phyloP scores from a whole-genome alignment of 2,329 filamentous ascomycete species.

The Fusarium phyllophilum region DNA sequence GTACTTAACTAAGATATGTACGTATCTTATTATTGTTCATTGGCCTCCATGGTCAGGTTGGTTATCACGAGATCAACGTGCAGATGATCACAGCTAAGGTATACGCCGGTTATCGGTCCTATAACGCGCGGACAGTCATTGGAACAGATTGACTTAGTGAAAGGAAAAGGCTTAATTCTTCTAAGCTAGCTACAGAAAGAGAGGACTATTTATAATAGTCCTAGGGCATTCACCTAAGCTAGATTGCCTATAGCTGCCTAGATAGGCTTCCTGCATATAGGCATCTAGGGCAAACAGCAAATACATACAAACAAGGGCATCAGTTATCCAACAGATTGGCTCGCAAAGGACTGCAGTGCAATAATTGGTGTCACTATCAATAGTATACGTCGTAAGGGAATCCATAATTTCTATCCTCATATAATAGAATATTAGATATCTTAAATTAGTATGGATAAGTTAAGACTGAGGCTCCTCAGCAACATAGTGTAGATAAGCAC shows the following conservation, averaged over 20 bases:
- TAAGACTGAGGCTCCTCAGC: slow-evolving; percentile 79
- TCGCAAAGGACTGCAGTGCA: background rate
- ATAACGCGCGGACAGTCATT: background rate
- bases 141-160: background rate
- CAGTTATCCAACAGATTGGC: background rate
- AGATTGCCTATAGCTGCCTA: too few relatives aligned
- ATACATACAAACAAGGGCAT: too few relatives aligned
- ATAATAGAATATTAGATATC: slow-evolving; percentile 23
- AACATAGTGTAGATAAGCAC: slow-evolving; percentile 95
- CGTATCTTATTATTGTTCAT: slow-evolving; percentile 13
- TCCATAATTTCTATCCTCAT: background rate
- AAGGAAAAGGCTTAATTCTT: too few relatives aligned
- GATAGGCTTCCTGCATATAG: too few relatives aligned
- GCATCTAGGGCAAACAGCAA: too few relatives aligned
- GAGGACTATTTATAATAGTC: too few relatives aligned
- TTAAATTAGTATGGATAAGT: slow-evolving; percentile 15
- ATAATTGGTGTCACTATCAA: background rate
- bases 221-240: too few relatives aligned
- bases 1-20: background rate
- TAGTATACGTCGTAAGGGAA: background rate
- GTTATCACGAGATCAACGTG: background rate
- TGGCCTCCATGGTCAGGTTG: background rate
- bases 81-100: background rate
- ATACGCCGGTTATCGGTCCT: background rate
- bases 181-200: too few relatives aligned